Conservation (phyloP, 2,329 filamentous ascomycete species). For the Diaporthe velutina region DNA sequence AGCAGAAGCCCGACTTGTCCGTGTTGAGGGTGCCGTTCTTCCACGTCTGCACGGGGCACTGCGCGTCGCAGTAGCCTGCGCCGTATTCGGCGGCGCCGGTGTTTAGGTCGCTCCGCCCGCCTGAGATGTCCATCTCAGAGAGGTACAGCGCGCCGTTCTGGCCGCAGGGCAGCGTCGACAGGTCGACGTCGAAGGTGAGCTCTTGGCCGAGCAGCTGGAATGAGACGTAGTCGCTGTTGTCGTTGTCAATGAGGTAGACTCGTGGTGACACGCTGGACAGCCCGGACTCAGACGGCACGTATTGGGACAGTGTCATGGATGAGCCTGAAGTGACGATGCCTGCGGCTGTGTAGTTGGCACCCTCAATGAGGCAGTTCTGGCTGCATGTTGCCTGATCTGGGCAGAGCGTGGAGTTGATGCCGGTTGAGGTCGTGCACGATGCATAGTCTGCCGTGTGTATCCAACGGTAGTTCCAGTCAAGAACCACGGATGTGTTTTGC, state of each 20-base stretch:
- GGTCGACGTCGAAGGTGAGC: slow-evolving; percentile 74
- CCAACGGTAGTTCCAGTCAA: slow-evolving; percentile 55
- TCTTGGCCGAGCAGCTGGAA: slow-evolving; percentile 70
- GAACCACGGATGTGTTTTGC: slow-evolving; percentile 57
- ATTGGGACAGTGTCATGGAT: slow-evolving; percentile 46
- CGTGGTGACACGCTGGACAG: slow-evolving; percentile 52
- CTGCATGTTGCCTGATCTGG: slow-evolving; percentile 58
- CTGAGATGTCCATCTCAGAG: slow-evolving; percentile 57
- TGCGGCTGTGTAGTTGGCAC: slow-evolving; percentile 55
- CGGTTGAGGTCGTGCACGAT: slow-evolving; percentile 44
- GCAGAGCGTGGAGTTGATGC: slow-evolving; percentile 52
- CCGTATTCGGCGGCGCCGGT: slow-evolving; percentile 57
- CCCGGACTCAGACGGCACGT: slow-evolving; percentile 41
- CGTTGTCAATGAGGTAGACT: slow-evolving; percentile 59
- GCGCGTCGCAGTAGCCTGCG: slow-evolving; percentile 59
- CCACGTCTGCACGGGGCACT: slow-evolving; percentile 55
- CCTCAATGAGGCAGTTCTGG: slow-evolving; percentile 63
- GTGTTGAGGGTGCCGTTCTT: slow-evolving; percentile 55
- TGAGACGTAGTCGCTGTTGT: slow-evolving; percentile 45
- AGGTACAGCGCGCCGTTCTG: slow-evolving; percentile 69
- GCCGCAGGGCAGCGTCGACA: slow-evolving; percentile 71
- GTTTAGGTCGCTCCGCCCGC: slow-evolving; percentile 59
- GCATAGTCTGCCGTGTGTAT: slow-evolving; percentile 51
- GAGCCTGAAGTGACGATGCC: slow-evolving; percentile 45
- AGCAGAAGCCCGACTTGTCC: slow-evolving; percentile 60